phyloP scores from a whole-genome alignment of 2,329 filamentous ascomycete genomes.

The Penicillium rolfsii region DNA sequence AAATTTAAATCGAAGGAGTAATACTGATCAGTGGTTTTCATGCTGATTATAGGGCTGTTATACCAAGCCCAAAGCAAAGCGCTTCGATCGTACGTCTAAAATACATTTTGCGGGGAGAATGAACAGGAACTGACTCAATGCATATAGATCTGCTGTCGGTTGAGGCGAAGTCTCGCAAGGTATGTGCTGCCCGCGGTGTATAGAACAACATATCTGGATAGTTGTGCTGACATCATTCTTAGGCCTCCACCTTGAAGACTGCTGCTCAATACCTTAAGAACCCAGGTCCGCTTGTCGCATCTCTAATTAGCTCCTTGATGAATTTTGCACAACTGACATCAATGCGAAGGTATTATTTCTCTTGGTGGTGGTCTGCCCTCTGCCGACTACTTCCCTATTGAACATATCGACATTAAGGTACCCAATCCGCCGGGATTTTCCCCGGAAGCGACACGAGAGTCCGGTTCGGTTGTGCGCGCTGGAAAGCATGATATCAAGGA shows the following conservation, averaged over 20 bases:
- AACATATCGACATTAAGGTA: constrained; percentile 73
- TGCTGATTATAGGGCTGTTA: constrained; percentile 41
- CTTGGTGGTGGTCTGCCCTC: constrained; percentile 91
- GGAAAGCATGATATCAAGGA: constrained; percentile 82
- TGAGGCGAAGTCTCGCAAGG: constrained; percentile 61
- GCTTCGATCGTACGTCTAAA: constrained; percentile 75
- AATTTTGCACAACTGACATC: neutral
- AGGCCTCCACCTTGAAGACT: constrained; percentile 76
- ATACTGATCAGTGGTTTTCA: constrained; percentile 22
- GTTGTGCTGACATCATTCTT: neutral
- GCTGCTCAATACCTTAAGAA: constrained; percentile 78
- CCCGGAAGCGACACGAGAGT: constrained; percentile 65
- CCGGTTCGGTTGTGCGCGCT: constrained; percentile 64
- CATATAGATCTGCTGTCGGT: constrained; percentile 58
- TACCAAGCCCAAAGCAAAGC: constrained; percentile 74
- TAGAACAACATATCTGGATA: neutral
- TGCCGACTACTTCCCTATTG: constrained; percentile 89
- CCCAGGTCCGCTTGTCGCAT: constrained; percentile 55
- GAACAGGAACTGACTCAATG: neutral
- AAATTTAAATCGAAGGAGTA: neutral
- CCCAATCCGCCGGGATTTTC: constrained; percentile 71
- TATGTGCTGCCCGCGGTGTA: constrained; percentile 22
- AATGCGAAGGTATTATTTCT: constrained; percentile 69
- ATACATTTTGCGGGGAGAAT: neutral
- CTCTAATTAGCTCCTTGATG: neutral